Evolutionary conservation across 352 stramenopile genomes (phyloP), one percentile per base, ranked within the genome.

Genomic region (Globisporangium nodosum): DNA sequence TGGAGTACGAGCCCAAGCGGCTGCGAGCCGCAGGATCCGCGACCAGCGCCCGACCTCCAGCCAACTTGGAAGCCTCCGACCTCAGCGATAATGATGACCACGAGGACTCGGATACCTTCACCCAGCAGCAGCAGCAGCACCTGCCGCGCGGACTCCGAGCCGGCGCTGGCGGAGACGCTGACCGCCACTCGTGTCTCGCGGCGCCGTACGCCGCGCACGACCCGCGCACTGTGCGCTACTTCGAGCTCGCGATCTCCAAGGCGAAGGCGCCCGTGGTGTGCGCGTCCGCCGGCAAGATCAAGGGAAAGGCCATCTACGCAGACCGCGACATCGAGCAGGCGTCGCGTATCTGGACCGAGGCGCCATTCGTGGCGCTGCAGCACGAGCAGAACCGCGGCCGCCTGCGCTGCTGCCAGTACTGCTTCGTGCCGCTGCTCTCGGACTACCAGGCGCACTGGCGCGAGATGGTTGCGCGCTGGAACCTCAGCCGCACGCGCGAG

Each of bases 221-320:
- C 47, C 61, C 68, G 20, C 65, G 74, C 35, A 81, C 79, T 5
- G 62, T 60, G 47, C 78, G 63, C 0, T 90, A 88, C 60, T 90
- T 88, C 49, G 68, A 84, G 30, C 65, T 85, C 24, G 66, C 78
- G 43, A 88, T 90, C 55, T 81, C 70, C 31, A 81, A 86, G 45
- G 68, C 68, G 24, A 78, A 84, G 7, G 81, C 81, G 1, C 81
- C 81, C 0, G 81, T 90, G 13, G 64, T 84, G 8, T 88, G 71
- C 33, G 76, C 71, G 1, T 79, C 72, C 39, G 78, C 78, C 8
- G 78, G 80, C 8, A 69, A 71, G 21, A 58, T 82, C 51, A 91
- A 88, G 54, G 81, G 81, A 54, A 91, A 91, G 42, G 78, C 81
- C 46, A 87, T 89, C 58, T 88, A 85, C 68, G 77, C 78, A 9